Percentiles rank a stretch among this genome's conserved stretches.
phyloP scores from a whole-genome alignment of 495 filamentous ascomycete genomes.

The Geoglossum glabrum region DNA sequence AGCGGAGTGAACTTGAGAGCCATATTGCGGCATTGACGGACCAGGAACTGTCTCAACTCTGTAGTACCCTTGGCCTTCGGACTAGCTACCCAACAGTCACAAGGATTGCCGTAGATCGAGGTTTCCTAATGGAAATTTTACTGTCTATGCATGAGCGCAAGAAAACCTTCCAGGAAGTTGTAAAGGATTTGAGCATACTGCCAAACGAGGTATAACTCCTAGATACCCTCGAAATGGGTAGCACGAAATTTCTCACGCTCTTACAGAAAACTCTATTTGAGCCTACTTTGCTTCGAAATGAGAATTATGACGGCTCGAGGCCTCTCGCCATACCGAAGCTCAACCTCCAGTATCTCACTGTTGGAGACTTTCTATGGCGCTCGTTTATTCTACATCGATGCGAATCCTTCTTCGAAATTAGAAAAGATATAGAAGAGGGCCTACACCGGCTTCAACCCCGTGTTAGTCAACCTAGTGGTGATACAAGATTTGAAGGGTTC shows the following conservation, averaged over 20 bases:
- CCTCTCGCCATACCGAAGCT: conserved; percentile 86
- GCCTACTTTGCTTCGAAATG: conserved; percentile 58
- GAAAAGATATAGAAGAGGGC: conserved; percentile 69
- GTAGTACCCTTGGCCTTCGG: conserved; percentile 51
- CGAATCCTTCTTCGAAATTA: conserved; percentile 86
- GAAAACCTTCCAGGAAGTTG: conserved; percentile 64
- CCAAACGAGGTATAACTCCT: conserved; percentile 46
- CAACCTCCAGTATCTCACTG: conserved; percentile 85
- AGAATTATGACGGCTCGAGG: conserved; percentile 71
- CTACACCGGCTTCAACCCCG: conserved; percentile 64
- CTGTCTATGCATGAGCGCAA: conserved; percentile 59
- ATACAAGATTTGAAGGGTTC: conserved; percentile 60
- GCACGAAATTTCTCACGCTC: neutral
- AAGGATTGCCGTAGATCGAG: conserved; percentile 37
- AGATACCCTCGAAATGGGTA: neutral
- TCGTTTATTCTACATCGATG: conserved; percentile 74
- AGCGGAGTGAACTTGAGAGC: conserved; percentile 54
- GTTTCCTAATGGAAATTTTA: conserved; percentile 56
- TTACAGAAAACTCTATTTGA: conserved; percentile 48
- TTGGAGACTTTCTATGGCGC: conserved; percentile 90
- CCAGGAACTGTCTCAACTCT: conserved; percentile 49
- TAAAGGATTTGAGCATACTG: conserved; percentile 46
- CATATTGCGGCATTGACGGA: conserved; percentile 55
- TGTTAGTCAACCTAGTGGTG: conserved; percentile 32
- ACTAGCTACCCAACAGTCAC: conserved; percentile 57